Percentiles rank a stretch among this genome's conserved stretches.
These are phyloP conservation scores for Butyriboletus loyo DNA, from an alignment of 768 basidiomycete species.

Conservation along the genomic window DNA sequence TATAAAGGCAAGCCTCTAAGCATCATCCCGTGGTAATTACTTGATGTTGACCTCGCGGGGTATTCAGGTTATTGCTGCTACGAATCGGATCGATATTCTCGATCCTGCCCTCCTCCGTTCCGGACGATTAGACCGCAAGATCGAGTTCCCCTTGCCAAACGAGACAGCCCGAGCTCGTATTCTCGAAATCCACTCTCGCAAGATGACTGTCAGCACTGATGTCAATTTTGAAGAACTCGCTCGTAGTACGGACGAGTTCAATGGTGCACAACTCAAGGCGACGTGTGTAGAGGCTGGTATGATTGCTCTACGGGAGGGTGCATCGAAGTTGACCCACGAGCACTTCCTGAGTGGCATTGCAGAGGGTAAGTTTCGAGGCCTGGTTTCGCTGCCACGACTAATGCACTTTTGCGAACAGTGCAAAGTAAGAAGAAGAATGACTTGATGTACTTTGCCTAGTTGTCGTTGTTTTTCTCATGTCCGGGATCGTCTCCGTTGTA, in stretches of 20 bases:
- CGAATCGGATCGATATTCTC: conserved; percentile 97
- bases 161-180: conserved; percentile 96
- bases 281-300: conserved; percentile 99
- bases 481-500: neutral
- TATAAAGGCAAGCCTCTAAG: conserved; percentile 69
- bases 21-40: neutral
- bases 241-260: conserved; percentile 96
- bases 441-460: conserved; percentile 89
- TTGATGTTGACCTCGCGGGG: conserved; percentile 5
- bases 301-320: conserved; percentile 95
- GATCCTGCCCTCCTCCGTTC: conserved; percentile 98
- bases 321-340: conserved; percentile 84
- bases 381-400: conserved; percentile 12
- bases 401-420: conserved; percentile 49
- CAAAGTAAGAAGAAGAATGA: conserved; percentile 99
- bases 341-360: conserved; percentile 93
- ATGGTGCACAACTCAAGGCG: conserved; percentile 94
- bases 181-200: conserved; percentile 94
- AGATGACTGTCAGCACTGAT: conserved; percentile 84
- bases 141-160: conserved; percentile 96
- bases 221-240: conserved; percentile 98
- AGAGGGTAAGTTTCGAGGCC: conserved; percentile 54
- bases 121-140: conserved; percentile 95
- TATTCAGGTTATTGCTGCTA: conserved; percentile 91
- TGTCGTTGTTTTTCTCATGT: neutral